Conservation (phyloP, 2,329 filamentous ascomycete species). For the Trichoderma sp. region DNA sequence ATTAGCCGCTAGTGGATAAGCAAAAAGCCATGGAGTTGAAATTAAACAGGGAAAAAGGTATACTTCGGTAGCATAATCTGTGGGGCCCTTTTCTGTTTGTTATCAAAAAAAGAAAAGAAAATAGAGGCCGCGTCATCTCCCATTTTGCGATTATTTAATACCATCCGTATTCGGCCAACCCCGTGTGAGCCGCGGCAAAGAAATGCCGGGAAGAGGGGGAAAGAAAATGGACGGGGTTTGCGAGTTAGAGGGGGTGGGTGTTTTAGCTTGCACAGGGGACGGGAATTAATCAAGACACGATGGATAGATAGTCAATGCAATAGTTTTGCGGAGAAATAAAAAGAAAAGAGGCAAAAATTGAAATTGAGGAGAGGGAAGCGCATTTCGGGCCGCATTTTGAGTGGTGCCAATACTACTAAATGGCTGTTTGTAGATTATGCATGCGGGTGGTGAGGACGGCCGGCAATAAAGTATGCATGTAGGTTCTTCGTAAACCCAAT, state of each 20-base stretch:
- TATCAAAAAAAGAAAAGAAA: neutral
- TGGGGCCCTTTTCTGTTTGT: neutral
- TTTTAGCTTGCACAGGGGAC: neutral
- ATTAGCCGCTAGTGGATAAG: neutral
- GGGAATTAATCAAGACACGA: neutral
- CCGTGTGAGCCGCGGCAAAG: constrained; percentile 16
- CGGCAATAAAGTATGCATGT: neutral
- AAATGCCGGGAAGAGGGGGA: constrained; percentile 8
- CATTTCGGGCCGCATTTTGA: neutral
- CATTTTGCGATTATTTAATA: constrained; percentile 14
- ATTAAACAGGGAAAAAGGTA: neutral
- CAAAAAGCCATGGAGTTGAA: neutral
- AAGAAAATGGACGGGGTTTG: neutral
- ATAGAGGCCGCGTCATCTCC: constrained; percentile 16
- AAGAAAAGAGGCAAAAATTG: neutral
- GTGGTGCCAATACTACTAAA: neutral
- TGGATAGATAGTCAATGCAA: neutral
- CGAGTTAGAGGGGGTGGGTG: neutral
- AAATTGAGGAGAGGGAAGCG: neutral
- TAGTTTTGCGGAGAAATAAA: neutral
- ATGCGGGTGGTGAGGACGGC: neutral
- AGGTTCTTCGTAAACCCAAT: neutral
- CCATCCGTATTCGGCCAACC: constrained; percentile 16
- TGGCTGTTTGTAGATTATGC: neutral
- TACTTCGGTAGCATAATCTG: constrained; percentile 11